Evolutionary conservation across 495 filamentous ascomycete species (phyloP).

Genomic region (Umbilicaria muhlenbergii): DNA sequence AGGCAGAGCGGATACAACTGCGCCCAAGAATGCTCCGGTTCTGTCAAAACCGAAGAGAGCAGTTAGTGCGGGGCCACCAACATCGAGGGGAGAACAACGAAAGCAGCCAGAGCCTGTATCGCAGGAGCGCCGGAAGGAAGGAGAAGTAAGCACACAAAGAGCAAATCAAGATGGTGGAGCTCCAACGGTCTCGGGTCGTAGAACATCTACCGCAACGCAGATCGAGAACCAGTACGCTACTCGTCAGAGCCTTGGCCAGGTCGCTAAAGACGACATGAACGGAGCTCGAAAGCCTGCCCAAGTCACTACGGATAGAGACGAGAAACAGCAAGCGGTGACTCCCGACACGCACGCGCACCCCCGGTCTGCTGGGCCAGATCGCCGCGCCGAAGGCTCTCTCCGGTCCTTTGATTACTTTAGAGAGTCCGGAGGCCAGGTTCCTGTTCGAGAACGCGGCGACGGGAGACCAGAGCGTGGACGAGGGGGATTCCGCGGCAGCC

Average conservation of each 20-base stretch:
- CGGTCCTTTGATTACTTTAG: constrained; percentile 10
- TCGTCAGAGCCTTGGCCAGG: not conserved
- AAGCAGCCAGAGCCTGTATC: constrained; percentile 19
- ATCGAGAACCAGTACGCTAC: constrained; percentile 10
- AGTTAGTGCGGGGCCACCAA: constrained; percentile 24
- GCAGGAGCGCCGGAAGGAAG: constrained; percentile 23
- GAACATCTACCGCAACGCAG: constrained; percentile 17
- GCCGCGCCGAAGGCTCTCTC: constrained; percentile 11
- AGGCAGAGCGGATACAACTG: constrained; percentile 14
- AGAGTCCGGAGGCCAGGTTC: constrained; percentile 12
- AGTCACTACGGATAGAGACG: constrained; percentile 1
- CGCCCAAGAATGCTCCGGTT: constrained; percentile 14
- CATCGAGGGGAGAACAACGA: constrained; percentile 23
- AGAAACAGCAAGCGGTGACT: constrained; percentile 2
- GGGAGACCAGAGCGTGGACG: constrained; percentile 36
- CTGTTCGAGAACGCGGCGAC: constrained; percentile 28
- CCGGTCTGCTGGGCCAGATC: constrained; percentile 6
- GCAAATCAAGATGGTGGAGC: constrained; percentile 4
- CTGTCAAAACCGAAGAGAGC: constrained; percentile 23
- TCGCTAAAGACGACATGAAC: not conserved
- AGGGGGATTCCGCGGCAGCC: constrained; percentile 37
- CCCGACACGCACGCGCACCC: constrained; percentile 6
- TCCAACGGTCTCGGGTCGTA: constrained; percentile 10
- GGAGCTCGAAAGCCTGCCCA: not conserved
- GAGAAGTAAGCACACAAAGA: constrained; percentile 4